Base-by-base conservation (phyloP, 164 flowering plant species). In the Dillenia suffruticosa region DNA sequence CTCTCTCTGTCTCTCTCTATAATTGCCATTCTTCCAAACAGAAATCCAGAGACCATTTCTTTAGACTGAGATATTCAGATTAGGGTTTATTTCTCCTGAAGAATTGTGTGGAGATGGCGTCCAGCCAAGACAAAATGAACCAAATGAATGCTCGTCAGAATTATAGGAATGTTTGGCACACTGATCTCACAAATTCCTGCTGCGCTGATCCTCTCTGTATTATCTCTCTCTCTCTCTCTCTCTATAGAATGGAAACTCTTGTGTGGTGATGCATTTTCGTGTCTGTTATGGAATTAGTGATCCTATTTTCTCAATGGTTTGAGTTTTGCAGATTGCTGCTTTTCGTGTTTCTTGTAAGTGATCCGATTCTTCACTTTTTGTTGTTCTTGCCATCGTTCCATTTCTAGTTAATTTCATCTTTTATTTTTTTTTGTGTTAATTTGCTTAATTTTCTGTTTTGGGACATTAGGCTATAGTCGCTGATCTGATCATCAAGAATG, bases 251-350 rank as follows among this genome's bases (percentile, higher is more conserved):
- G 7, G 6, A 5, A 32, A 32, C 40, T 32, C 40, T 32, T 32
- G 6, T 32, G 6, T 32, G 4, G 7, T 5, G 40, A 26, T 32
- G 40, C 40, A 32, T 32, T 32, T 32, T 32, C 7, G 7, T 32
- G 40, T 32, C 7, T 5, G 6, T 32, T 4, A 4, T 32, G 7
- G 40, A 32, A 32, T 32, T 32, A 4, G 40, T 32, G 40, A 32
- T 32, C 40, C 7, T 0, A 44, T 22, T 48, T 22, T 51, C n/a
- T 47, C 50, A 4, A 12, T 12, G 45, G 14, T 52, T 51, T 56
- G 15, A 12, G 56, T 44, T 59, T 57, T 67, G 79, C 82, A 82
- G 89, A 82, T 80, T 76, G 80, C 59, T 76, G 80, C 56, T 49
- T 74, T 49, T 63, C 83, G 8, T 9, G 73, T 10, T 69, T 74